phyloP scores from a whole-genome alignment of 352 stramenopile genomes.

The Globisporangium parvum region DNA sequence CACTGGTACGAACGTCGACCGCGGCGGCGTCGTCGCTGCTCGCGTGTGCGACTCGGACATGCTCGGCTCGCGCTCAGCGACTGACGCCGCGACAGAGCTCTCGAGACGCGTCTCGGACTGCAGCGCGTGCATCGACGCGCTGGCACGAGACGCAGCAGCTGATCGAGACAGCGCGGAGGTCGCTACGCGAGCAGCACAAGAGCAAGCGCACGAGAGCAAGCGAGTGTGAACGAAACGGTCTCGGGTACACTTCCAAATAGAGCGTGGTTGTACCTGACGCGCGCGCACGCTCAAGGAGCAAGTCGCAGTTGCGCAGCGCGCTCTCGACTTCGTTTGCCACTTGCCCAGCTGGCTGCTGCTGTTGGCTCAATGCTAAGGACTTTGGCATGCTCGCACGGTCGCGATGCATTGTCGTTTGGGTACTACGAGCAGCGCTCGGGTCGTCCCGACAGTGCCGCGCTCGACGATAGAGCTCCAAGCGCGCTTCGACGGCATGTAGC shows the following conservation, averaged over 20 bases:
- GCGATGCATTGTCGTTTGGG: too few relatives aligned
- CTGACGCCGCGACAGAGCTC: neutral
- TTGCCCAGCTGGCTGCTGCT: slow-evolving; percentile 29
- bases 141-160: too few relatives aligned
- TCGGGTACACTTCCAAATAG: neutral
- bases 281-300: slow-evolving; percentile 28
- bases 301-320: slow-evolving; percentile 44
- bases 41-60: neutral
- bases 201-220: neutral
- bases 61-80: neutral
- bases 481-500: slow-evolving; percentile 29
- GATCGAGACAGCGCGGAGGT: neutral
- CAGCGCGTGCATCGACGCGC: neutral
- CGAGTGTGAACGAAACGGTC: slow-evolving; percentile 4
- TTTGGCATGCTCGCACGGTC: too few relatives aligned
- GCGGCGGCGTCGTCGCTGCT: neutral
- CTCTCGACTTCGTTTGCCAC: slow-evolving; percentile 50
- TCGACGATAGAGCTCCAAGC: slow-evolving; percentile 23
- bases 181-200: neutral
- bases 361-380: neutral
- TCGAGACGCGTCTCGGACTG: neutral
- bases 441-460: neutral
- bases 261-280: neutral
- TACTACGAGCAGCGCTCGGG: too few relatives aligned
- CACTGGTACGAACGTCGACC: slow-evolving; percentile 5